These are phyloP conservation scores for Aspergillus neoniger DNA, from an alignment of 2,329 filamentous ascomycete genomes.

Conservation along the genomic window DNA sequence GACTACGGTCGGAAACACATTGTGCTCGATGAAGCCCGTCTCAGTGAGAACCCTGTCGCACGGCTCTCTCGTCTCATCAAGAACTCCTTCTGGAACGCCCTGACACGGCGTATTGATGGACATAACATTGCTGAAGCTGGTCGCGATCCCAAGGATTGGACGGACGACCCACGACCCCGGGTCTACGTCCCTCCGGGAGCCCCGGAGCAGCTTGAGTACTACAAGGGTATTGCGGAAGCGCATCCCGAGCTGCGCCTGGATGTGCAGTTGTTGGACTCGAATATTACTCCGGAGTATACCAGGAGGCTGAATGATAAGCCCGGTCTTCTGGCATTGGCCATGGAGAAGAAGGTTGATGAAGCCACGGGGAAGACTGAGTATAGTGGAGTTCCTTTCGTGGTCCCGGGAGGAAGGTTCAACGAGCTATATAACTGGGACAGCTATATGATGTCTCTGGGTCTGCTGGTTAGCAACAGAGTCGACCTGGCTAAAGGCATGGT, in stretches of 20 bases:
- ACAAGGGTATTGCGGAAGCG: conserved; percentile 74
- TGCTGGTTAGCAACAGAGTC: conserved; percentile 80
- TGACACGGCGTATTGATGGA: conserved; percentile 88
- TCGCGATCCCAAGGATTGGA: conserved; percentile 94
- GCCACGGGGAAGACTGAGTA: conserved; percentile 70
- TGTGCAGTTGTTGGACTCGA: conserved; percentile 70
- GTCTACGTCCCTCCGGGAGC: conserved; percentile 87
- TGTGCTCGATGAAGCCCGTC: conserved; percentile 82
- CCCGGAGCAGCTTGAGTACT: conserved; percentile 88
- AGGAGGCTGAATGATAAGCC: conserved; percentile 83
- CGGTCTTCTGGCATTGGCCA: conserved; percentile 84
- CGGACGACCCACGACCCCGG: conserved; percentile 78
- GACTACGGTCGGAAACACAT: conserved; percentile 88
- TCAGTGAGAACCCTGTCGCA: conserved; percentile 94
- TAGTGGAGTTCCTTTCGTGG: conserved; percentile 87
- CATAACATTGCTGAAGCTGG: conserved; percentile 78
- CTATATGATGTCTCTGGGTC: conserved; percentile 94
- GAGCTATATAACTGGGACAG: conserved; percentile 99
- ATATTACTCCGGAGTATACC: conserved; percentile 79
- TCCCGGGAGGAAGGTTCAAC: conserved; percentile 95
- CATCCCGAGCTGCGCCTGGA: conserved; percentile 84
- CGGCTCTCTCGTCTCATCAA: conserved; percentile 83
- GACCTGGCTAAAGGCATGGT: conserved; percentile 94
- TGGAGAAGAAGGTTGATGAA: conserved; percentile 72
- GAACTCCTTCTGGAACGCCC: conserved; percentile 86